Conservation (phyloP, 2,329 filamentous ascomycete species). For the Colletotrichum sansevieriae region DNA sequence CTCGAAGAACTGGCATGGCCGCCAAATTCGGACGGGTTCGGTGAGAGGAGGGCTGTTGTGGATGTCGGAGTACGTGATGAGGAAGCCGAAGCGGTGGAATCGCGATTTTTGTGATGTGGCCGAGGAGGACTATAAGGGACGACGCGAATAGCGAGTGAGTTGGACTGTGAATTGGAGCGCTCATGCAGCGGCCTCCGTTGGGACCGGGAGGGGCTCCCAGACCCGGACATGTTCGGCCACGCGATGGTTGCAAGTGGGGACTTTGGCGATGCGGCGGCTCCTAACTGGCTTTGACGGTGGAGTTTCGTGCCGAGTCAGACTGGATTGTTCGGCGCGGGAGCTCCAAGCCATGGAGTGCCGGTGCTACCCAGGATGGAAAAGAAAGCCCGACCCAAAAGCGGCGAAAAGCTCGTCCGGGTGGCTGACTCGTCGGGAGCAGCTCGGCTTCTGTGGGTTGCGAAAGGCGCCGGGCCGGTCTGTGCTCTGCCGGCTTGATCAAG, state of each 20-base stretch:
- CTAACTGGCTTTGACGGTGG: background rate
- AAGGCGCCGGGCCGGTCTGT: constrained; percentile 29
- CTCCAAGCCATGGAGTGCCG: constrained; percentile 32
- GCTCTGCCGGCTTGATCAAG: constrained; percentile 17
- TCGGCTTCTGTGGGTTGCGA: background rate
- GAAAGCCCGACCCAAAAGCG: constrained; percentile 6
- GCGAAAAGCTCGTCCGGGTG: constrained; percentile 7
- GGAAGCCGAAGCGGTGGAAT: constrained; percentile 42
- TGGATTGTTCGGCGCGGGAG: constrained; percentile 2
- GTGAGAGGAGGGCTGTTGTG: constrained; percentile 30
- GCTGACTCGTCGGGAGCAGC: constrained; percentile 17
- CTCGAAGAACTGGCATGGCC: constrained; percentile 14
- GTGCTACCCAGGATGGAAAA: constrained; percentile 1
- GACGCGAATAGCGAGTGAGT: constrained; percentile 59
- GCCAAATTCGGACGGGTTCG: constrained; percentile 30
- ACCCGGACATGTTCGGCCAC: constrained; percentile 46
- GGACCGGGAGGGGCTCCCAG: constrained; percentile 45
- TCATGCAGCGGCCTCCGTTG: constrained; percentile 54
- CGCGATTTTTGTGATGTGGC: constrained; percentile 44
- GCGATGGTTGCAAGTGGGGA: constrained; percentile 5
- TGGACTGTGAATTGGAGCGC: constrained; percentile 57
- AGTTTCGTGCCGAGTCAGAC: constrained; percentile 39
- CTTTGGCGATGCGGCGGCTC: background rate
- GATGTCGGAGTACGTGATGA: constrained; percentile 33
- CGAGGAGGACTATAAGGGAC: constrained; percentile 64